Base-by-base conservation (phyloP, 495 filamentous ascomycete genomes). In the Aspergillus affinis region DNA sequence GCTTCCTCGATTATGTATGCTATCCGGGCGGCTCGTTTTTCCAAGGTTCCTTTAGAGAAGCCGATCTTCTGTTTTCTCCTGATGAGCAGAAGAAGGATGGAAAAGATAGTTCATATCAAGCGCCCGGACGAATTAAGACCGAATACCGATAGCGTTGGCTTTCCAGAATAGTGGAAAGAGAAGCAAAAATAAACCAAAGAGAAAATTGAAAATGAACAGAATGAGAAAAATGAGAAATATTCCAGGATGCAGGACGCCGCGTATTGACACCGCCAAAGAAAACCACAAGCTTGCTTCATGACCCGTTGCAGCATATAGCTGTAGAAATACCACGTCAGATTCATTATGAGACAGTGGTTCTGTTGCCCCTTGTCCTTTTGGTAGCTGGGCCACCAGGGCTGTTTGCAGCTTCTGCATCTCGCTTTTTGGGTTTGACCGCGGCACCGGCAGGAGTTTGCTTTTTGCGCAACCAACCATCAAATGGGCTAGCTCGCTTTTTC, bases 391-490 rank as follows among this genome's bases (percentile, higher is more conserved):
- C 70, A 60, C 60, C 58, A 18, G 69, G 59, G 48, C 66, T 66
- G 46, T 62, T 55, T 52, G 58, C 63, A 26, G 57, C 30, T 27
- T 69, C 72, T 20, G 69, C 69, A 32, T 74, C 71, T 32, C 71
- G 62, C 55, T 78, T 78, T 50, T 68, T 67, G 32, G 69, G 44
- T 26, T 69, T 66, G 21, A 63, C 52, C 12, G 54, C 63, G 48
- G 61, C 46, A 12, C 53, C 47, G 18, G 71, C 66, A 51, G 73
- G 66, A 2, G 59, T 63, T 51, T 63, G 66, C 78, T 90, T 90
- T 60, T 80, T 82, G 19, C 86, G 81, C 45, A 77, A 75, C 87
- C 88, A 91, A 51, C 74, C 73, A 61, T 85, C 82, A 62, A 90
- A 92, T 0, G 87, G 86, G 64, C 86, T 89, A 13, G 72, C 72